Percentiles rank a stretch among this genome's conserved stretches.
phyloP scores from a whole-genome alignment of 495 filamentous ascomycete species.

The Staphylotrichum longicolle region DNA sequence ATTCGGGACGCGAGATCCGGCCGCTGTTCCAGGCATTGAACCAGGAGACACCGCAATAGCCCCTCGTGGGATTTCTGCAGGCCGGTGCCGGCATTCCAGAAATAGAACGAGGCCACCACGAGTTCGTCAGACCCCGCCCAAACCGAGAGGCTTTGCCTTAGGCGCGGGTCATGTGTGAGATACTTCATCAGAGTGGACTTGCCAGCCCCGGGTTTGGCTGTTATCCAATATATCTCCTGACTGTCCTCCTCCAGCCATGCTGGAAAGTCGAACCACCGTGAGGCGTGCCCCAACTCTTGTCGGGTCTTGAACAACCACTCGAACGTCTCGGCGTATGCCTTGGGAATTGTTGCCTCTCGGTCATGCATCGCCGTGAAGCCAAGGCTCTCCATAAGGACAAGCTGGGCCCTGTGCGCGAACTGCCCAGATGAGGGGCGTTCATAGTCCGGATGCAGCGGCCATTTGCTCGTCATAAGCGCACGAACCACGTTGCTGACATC shows the following conservation, averaged over 20 bases:
- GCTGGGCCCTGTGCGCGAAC: not conserved
- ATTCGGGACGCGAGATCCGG: constrained; percentile 22
- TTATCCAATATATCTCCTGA: constrained; percentile 13
- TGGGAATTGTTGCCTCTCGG: not conserved
- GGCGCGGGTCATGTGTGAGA: not conserved
- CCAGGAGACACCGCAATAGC: constrained; percentile 22
- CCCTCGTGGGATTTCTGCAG: constrained; percentile 27
- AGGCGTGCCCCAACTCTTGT: too few species aligned
- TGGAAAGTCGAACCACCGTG: not conserved
- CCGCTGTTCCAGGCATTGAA: constrained; percentile 17
- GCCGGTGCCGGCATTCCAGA: constrained; percentile 25
- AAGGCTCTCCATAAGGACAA: not conserved
- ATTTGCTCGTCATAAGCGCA: too few species aligned
- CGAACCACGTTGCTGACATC: too few species aligned
- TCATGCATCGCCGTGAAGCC: not conserved
- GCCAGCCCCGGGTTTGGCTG: constrained; percentile 10
- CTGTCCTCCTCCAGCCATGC: not conserved
- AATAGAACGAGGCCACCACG: constrained; percentile 23
- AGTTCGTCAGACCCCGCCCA: constrained; percentile 10
- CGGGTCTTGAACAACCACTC: constrained; percentile 4
- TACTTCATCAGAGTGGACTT: constrained; percentile 19
- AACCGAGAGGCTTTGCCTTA: not conserved
- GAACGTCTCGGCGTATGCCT: not conserved
- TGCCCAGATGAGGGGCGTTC: not conserved
- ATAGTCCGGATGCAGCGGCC: too few species aligned